Evolutionary conservation across 2,329 filamentous ascomycete genomes (phyloP).

Genomic region (Trichoderma brevicompactum): DNA sequence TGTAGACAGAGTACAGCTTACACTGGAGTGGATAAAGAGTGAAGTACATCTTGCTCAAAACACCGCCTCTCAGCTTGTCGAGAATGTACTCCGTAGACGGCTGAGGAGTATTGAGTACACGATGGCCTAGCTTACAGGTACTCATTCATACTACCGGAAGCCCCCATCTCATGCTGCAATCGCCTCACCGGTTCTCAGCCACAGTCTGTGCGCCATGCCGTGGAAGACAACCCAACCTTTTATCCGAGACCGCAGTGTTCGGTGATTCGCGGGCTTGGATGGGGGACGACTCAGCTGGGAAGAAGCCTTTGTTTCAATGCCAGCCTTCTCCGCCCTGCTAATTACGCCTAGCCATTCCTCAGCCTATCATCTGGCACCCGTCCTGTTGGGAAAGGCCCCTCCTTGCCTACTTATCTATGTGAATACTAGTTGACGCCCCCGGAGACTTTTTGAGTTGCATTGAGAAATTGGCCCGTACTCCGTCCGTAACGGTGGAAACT

Average conservation of each 20-base stretch:
- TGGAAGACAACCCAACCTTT: neutral
- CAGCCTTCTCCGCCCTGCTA: neutral
- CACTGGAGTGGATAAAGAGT: too few species aligned
- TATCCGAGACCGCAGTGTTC: neutral
- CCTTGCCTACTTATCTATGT: conserved; percentile 1
- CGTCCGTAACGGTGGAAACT: neutral
- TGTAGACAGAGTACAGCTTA: too few species aligned
- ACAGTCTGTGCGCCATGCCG: conserved; percentile 22
- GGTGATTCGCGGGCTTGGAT: neutral
- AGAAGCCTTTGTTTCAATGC: neutral
- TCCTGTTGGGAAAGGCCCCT: neutral
- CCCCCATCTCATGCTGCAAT: neutral
- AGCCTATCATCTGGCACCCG: neutral
- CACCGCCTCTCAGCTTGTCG: neutral
- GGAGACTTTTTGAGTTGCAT: conserved; percentile 10
- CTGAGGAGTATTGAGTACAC: neutral
- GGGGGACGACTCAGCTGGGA: conserved; percentile 4
- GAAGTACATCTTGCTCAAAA: neutral
- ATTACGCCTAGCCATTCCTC: too few species aligned
- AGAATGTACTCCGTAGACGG: neutral
- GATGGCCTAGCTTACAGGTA: neutral
- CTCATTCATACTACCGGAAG: neutral
- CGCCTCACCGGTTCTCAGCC: conserved; percentile 19
- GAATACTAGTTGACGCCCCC: neutral
- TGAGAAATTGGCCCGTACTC: neutral